Evolutionary conservation across 306 rosid species (phyloP), one percentile per base, ranked within the genome.

Genomic region (Cucurbita moschata): DNA sequence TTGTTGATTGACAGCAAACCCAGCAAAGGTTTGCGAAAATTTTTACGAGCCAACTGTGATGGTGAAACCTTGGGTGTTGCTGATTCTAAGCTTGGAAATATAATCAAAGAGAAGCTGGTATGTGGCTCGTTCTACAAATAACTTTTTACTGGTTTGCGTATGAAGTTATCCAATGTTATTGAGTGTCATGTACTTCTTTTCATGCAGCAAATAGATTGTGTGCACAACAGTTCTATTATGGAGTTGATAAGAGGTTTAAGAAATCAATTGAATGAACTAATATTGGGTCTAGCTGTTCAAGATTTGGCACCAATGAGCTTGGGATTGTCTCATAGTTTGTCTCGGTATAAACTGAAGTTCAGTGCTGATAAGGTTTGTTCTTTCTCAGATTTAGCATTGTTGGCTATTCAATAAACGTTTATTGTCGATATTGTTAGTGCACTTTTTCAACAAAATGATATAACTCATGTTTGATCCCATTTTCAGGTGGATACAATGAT

Each of bases 291-390:
- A 6, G 90, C 90, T 39, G 90, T 86, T 60, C 95, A 94, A 79
- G 99, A 94, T 77, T 74, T 91, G 91, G 91, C 96, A 7, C 99
- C 99, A 8, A 94, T 94, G 99, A 89, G 91, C 83, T 81, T 94
- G 86, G 99, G 97, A 69, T 84, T 94, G 69, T 94, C 99, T 75
- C 97, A 94, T 62, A 94, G 99, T 81, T 82, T 94, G 53, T 87
- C 97, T 51, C 85, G 97, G 78, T 91, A 89, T 84, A 89, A 86
- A 81, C 83, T 94, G 49, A 94, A 94, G 84, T 94, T 94, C 83
- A 94, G 99, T 76, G 91, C 99, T 5, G 99, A 94, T 30, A 94
- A 91, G 96, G 99, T 91, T 71, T 72, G 76, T 47, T 79, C 62
- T 65, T 43, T 71, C 15, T 51, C 75, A 30, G 37, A 71, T n/a